Percentiles rank a stretch among this genome's conserved stretches.
phyloP scores from a whole-genome alignment of 176 grass and related monocot species.

The Leersia perrieri region DNA sequence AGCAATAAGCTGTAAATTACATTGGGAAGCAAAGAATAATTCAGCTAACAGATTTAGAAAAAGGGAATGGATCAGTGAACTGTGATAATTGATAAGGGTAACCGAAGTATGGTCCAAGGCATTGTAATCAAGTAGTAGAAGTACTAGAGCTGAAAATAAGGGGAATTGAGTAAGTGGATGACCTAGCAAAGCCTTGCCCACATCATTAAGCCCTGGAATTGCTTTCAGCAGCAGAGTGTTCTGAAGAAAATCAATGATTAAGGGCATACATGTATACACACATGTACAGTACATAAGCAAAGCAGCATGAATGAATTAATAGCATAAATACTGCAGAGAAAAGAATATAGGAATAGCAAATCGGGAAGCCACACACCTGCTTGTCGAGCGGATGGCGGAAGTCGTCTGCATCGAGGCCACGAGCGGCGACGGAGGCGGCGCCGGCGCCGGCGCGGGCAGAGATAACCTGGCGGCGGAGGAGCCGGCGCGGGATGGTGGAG shows the following conservation, averaged over 20 bases:
- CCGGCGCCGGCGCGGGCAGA: conserved; percentile 15
- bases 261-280: background rate
- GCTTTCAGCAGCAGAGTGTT: conserved; percentile 77
- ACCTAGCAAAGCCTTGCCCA: conserved; percentile 88
- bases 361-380: conserved; percentile 42
- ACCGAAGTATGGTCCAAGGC: background rate
- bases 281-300: background rate
- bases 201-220: conserved; percentile 82
- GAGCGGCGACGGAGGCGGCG: conserved; percentile 22
- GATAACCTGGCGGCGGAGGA: background rate
- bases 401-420: conserved; percentile 80
- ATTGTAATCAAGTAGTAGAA: background rate
- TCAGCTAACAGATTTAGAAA: background rate
- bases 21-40: background rate
- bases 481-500: conserved; percentile 8
- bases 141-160: background rate
- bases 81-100: background rate
- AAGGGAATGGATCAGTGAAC: background rate
- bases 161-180: background rate
- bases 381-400: conserved; percentile 94
- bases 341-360: background rate
- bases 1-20: background rate
- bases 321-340: background rate
- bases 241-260: conserved; percentile 25
- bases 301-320: background rate